A percentile compares a stretch with the other conserved stretches of the same genome.
These are phyloP conservation scores for Pythium monospermum DNA, from an alignment of 352 stramenopile genomes.

Conservation along the genomic window DNA sequence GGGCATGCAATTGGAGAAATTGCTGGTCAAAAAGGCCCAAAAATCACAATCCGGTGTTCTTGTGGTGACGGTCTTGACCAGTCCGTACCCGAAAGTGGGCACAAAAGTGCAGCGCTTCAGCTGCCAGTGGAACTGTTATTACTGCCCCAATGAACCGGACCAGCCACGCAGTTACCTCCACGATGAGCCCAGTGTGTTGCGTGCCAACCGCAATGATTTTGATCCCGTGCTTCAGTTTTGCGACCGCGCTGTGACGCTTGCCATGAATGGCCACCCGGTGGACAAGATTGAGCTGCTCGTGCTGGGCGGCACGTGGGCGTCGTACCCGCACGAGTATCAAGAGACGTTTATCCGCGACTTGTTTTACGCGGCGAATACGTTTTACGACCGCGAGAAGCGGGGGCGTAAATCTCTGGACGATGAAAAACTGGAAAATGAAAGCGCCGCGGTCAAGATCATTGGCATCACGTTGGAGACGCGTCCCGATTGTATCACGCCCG, in stretches of 20 bases:
- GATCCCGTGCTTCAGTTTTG: slow-evolving; percentile 91
- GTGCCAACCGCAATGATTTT: slow-evolving; percentile 91
- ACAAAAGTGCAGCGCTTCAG: slow-evolving; percentile 85
- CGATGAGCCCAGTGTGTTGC: slow-evolving; percentile 89
- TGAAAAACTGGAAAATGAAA: slow-evolving; percentile 88
- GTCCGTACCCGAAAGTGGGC: slow-evolving; percentile 78
- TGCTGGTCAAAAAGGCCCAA: slow-evolving; percentile 87
- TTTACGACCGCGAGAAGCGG: slow-evolving; percentile 72
- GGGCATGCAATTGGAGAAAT: slow-evolving; percentile 56
- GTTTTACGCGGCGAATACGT: slow-evolving; percentile 92
- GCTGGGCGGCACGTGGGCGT: slow-evolving; percentile 90
- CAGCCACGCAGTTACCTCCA: slow-evolving; percentile 91
- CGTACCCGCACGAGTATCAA: slow-evolving; percentile 89
- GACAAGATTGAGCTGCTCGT: slow-evolving; percentile 93
- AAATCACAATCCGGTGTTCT: slow-evolving; percentile 90
- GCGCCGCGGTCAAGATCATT: slow-evolving; percentile 82
- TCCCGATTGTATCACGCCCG: slow-evolving; percentile 87
- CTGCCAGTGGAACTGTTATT: slow-evolving; percentile 95
- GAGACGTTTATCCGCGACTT: slow-evolving; percentile 89
- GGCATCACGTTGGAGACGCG: slow-evolving; percentile 88
- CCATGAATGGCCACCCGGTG: slow-evolving; percentile 90
- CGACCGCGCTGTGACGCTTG: slow-evolving; percentile 85
- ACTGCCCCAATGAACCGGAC: slow-evolving; percentile 91
- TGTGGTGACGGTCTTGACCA: slow-evolving; percentile 91
- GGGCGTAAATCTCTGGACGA: slow-evolving; percentile 71